phyloP scores from a whole-genome alignment of 208 protist genomes.

The Leishmania martiniquensis region DNA sequence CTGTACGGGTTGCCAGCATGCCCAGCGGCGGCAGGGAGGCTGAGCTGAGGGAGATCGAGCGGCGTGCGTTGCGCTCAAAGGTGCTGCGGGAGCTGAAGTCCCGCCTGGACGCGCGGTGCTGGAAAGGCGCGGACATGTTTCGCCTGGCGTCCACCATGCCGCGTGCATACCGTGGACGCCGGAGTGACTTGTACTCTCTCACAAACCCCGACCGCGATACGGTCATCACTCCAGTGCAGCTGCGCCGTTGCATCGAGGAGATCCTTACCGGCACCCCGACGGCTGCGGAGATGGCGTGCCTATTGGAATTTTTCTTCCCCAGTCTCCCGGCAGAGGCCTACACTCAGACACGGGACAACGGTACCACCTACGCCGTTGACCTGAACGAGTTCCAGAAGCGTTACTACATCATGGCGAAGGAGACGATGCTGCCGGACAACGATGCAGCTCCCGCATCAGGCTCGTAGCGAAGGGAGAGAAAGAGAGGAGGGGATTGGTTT shows the following conservation, averaged over 20 bases:
- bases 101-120: slow-evolving; percentile 69
- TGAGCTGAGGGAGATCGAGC: slow-evolving; percentile 47
- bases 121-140: slow-evolving; percentile 88
- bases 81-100: slow-evolving; percentile 63
- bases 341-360: slow-evolving; percentile 54
- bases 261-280: slow-evolving; percentile 64
- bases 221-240: slow-evolving; percentile 83
- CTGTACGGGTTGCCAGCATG: slow-evolving; percentile 15
- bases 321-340: slow-evolving; percentile 62
- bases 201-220: slow-evolving; percentile 80
- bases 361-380: slow-evolving; percentile 53
- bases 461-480: not conserved
- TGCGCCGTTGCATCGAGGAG: slow-evolving; percentile 87
- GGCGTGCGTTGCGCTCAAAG: slow-evolving; percentile 45
- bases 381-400: slow-evolving; percentile 75
- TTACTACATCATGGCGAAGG: slow-evolving; percentile 74
- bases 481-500: not conserved
- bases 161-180: slow-evolving; percentile 63
- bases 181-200: slow-evolving; percentile 72
- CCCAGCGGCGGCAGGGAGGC: slow-evolving; percentile 36
- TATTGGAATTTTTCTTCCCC: slow-evolving; percentile 90
- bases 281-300: slow-evolving; percentile 65
- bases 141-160: slow-evolving; percentile 88
- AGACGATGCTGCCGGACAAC: slow-evolving; percentile 43
- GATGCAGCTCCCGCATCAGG: not conserved